Evolutionary conservation across 2,329 filamentous ascomycete genomes (phyloP), one percentile per base, ranked within the genome.

Genomic region (Fusarium tjaetaba): DNA sequence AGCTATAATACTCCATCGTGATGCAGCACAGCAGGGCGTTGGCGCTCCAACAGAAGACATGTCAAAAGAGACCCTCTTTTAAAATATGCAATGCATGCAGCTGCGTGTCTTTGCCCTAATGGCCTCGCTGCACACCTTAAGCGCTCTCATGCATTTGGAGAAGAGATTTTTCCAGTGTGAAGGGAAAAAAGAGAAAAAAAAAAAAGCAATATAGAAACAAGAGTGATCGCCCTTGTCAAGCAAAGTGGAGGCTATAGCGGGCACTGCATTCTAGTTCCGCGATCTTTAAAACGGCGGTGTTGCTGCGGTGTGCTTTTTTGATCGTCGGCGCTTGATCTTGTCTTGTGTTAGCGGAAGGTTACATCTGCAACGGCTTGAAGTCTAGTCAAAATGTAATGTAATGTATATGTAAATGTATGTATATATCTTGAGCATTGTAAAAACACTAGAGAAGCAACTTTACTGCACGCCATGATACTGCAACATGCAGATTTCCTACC

Each of bases 41-140:
- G 66, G 66, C 67, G 65, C 65, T 70, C 72, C 75, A 72, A 66
- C 72, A 36, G 62, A 52, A 39, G 39, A 65, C 24, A 72, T 63
- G 57, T 67, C 51, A 63, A 68, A 38, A 57, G 14, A 51, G 63
- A 73, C 61, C 67, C 69, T 70, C 75, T 76, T 73, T 70, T 68
- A 52, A 60, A 43, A 67, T 71, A 73, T 76, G 68, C 67, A 71
- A 73, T 75, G 68, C 67, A 72, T 75, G 65, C 61, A 68, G 68
- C 70, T 73, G 70, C 70, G 65, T 73, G 66, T 71, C 71, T 70
- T 72, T 77, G 75, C 75, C 75, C 75, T 77, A 77, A 77, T 66
- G 45, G 56, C 38, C 53, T 65, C 58, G 62, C 53, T 61, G 64
- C 63, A 64, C 68, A 70, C 73, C 55, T 61, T 63, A 63, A 56